These are phyloP conservation scores for Penicillium sp. DNA, from an alignment of 2,329 filamentous ascomycete species.

Conservation along the genomic window DNA sequence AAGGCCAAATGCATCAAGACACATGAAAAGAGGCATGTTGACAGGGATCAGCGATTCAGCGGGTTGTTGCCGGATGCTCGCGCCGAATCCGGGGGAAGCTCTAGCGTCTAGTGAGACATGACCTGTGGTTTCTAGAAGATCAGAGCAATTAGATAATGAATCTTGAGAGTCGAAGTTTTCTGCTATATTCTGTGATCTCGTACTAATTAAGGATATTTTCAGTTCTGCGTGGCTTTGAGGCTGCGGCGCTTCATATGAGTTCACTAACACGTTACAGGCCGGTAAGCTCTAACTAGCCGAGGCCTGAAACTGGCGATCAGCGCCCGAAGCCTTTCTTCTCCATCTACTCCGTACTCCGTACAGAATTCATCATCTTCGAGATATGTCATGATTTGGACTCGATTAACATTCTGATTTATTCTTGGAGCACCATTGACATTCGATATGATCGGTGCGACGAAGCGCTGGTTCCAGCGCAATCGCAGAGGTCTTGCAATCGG, in stretches of 20 bases:
- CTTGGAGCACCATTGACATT: slow-evolving; percentile 2
- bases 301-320: slow-evolving; percentile 24
- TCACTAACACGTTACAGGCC: slow-evolving; percentile 3
- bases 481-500: slow-evolving; percentile 85
- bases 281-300: slow-evolving; percentile 33
- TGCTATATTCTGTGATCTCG: too few relatives aligned
- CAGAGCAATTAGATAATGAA: background rate
- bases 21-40: background rate
- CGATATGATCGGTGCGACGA: slow-evolving; percentile 66
- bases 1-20: background rate
- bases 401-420: background rate
- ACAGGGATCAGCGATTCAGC: background rate
- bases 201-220: background rate
- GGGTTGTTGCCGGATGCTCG: slow-evolving; percentile 4
- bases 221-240: background rate
- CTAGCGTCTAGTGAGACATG: background rate
- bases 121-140: background rate
- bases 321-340: slow-evolving; percentile 17
- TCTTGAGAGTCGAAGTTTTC: too few relatives aligned
- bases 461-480: slow-evolving; percentile 90
- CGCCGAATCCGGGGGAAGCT: slow-evolving; percentile 17
- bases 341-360: slow-evolving; percentile 13
- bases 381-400: slow-evolving; percentile 6
- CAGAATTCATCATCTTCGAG: slow-evolving; percentile 5
- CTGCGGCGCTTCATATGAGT: background rate